phyloP scores from a whole-genome alignment of 805 yeast genomes.

The Metschnikowia aberdeeniae region DNA sequence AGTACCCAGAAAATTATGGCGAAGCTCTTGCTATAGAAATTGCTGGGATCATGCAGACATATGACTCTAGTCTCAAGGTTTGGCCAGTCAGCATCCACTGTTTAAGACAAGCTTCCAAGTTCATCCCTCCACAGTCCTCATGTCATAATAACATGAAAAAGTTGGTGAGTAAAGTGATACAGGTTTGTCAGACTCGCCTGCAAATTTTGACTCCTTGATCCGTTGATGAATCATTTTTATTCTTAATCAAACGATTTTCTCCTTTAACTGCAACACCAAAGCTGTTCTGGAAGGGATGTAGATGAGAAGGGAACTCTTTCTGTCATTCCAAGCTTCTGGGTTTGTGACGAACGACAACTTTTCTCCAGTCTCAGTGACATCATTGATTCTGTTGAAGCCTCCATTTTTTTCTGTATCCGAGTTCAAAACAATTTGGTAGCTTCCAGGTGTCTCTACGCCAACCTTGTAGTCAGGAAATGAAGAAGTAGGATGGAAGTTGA shows the following conservation, averaged over 20 bases:
- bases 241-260: conserved; percentile 16
- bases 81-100: conserved; percentile 37
- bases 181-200: conserved; percentile 16
- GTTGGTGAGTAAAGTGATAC: conserved; percentile 14
- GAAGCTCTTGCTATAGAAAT: conserved; percentile 31
- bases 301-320: conserved; percentile 73
- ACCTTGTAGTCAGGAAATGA: conserved; percentile 83
- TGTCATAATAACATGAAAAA: conserved; percentile 12
- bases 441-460: conserved; percentile 82
- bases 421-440: conserved; percentile 68
- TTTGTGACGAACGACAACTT: conserved; percentile 60
- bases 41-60: conserved; percentile 36
- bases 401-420: conserved; percentile 71
- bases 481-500: conserved; percentile 85
- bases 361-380: conserved; percentile 28
- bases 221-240: not conserved
- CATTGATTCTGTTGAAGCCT: conserved; percentile 67
- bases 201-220: conserved; percentile 6
- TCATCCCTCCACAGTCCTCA: conserved; percentile 6
- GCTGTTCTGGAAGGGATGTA: conserved; percentile 72
- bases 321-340: conserved; percentile 73
- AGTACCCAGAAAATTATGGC: conserved; percentile 24
- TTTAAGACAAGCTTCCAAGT: conserved; percentile 22
- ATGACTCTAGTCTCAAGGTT: conserved; percentile 28
- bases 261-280: conserved; percentile 34